Evolutionary conservation across 2,329 filamentous ascomycete species (phyloP).

Genomic region (Pestalotiopsis sp.): DNA sequence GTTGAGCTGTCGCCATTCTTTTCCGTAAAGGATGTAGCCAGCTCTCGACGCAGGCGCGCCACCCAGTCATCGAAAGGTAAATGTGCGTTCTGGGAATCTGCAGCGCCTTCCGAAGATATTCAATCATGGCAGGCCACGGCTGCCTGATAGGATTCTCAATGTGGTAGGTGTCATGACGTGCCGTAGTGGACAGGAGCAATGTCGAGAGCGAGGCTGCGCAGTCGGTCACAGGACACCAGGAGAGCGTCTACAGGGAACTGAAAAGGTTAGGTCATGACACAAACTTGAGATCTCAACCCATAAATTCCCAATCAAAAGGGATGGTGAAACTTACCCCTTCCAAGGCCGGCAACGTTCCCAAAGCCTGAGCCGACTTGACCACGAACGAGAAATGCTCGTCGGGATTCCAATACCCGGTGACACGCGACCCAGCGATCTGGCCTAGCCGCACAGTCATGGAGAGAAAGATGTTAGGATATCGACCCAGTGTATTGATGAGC

Average conservation of each 20-base stretch:
- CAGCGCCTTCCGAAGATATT: background rate
- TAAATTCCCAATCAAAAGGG: no score
- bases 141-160: constrained; percentile 4
- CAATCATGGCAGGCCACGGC: constrained; percentile 5
- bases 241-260: no score
- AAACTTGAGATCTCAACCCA: no score
- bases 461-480: constrained; percentile 41
- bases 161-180: background rate
- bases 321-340: constrained; percentile 25
- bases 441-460: constrained; percentile 46
- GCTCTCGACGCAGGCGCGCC: background rate
- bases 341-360: constrained; percentile 43
- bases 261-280: no score
- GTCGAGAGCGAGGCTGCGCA: no score
- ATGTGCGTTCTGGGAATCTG: background rate
- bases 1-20: background rate
- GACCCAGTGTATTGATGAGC: constrained; percentile 48
- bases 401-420: constrained; percentile 56
- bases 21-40: background rate
- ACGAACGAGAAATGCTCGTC: constrained; percentile 52
- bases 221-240: no score
- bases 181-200: no score
- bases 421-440: constrained; percentile 54
- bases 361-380: constrained; percentile 50
- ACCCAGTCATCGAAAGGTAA: background rate